Base-by-base conservation (phyloP, 1,284 basidiomycete genomes). In the Gomphus bonarii region DNA sequence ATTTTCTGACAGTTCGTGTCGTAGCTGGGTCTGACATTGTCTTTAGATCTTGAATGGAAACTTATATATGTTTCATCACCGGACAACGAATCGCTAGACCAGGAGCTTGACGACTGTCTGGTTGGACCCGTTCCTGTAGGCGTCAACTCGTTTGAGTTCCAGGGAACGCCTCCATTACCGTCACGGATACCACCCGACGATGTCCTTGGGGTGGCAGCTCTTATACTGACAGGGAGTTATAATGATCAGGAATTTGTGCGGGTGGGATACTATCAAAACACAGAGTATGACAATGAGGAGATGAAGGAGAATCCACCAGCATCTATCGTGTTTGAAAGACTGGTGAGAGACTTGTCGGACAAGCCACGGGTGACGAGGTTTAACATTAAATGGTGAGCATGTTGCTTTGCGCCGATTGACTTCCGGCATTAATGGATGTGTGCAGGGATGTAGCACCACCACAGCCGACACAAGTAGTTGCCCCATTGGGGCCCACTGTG, bases 231-330 rank as follows among this genome's bases (percentile, higher is more conserved):
- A n/a, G 88, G 89, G 54, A 82, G 89, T 55, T 89, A 95, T 71
- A 82, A 82, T 35, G 94, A 95, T 55, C 93, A 97, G 66, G 95
- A 99, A 70, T 99, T 99, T 70, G 95, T 99, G 40, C 84, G 95
- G 43, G 95, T 99, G 20, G 95, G 97, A 5, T 99, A 99, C 72
- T 99, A 99, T 70, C 97, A 99, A 71, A 97, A 98, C 69, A 98
- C 95, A 50, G 95, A 97, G 68, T 98, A 98, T 69, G 94, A 97
- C 69, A 88, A 88, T 62, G 90, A 95, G 61, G 91, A 91, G 72
- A 84, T 93, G 81, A 88, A 83, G 67, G 79, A 83, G 65, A 79
- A 75, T 16, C 85, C 85, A 14, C 89, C 88, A 10, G 65, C 73
- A 36, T 76, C 77, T 53, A 88, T 92, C 54, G 72, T 80, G 63